These are phyloP conservation scores for Melampsora americana DNA, from an alignment of 1,284 basidiomycete species.

Conservation along the genomic window DNA sequence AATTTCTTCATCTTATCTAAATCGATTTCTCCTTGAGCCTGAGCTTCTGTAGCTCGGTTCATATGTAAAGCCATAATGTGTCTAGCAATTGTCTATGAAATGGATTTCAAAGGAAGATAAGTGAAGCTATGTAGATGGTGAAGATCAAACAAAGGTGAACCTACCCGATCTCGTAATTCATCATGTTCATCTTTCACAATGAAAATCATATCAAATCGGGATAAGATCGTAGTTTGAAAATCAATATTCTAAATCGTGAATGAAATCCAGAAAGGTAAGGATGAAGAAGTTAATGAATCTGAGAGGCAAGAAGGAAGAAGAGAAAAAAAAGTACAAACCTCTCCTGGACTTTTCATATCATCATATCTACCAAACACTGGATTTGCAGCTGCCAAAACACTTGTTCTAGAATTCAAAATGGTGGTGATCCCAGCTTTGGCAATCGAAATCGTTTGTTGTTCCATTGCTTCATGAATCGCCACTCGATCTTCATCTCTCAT, in stretches of 20 bases:
- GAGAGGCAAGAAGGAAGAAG: not conserved
- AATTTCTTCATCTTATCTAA: conserved; percentile 98
- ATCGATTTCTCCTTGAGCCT: conserved; percentile 84
- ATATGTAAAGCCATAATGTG: conserved; percentile 99
- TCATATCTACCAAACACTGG: conserved; percentile 98
- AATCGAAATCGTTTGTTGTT: conserved; percentile 99
- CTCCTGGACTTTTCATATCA: conserved; percentile 93
- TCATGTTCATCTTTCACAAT: conserved; percentile 99
- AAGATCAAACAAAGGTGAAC: conserved; percentile 48
- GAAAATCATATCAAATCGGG: conserved; percentile 99
- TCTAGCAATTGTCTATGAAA: conserved; percentile 77
- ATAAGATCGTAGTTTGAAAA: conserved; percentile 97
- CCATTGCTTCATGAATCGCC: conserved; percentile 99
- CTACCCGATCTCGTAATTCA: conserved; percentile 80
- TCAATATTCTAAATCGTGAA: conserved; percentile 75
- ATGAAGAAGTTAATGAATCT: not conserved
- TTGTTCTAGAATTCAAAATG: conserved; percentile 91
- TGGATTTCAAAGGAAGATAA: conserved; percentile 1
- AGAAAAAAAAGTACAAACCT: conserved; percentile 59
- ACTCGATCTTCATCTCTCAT: conserved; percentile 99
- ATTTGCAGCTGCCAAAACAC: conserved; percentile 95
- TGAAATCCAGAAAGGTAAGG: not conserved
- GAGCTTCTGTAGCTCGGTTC: conserved; percentile 72
- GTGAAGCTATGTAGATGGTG: not conserved
- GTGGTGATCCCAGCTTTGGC: conserved; percentile 99